A percentile compares a stretch with the other conserved stretches of the same genome.
Conservation (phyloP, 208 protist genomes). For the Trypanosoma scelopori region DNA sequence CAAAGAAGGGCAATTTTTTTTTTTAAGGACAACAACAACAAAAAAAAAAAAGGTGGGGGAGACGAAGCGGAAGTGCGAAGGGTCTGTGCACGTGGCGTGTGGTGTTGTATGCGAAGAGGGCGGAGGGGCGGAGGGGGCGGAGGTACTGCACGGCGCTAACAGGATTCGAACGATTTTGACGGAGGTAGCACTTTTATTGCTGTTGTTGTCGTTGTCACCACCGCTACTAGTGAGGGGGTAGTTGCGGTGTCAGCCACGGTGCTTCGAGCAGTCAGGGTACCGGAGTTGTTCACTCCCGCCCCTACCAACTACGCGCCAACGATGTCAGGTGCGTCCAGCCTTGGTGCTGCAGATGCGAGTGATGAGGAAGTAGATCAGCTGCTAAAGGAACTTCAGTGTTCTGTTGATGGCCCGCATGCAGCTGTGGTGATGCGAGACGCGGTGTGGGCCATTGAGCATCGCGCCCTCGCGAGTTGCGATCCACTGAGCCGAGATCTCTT, state of each 20-base stretch:
- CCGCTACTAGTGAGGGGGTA: neutral
- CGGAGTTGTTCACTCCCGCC: conserved; percentile 4
- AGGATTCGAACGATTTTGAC: too few species aligned
- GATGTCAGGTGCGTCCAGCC: neutral
- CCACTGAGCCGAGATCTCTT: conserved; percentile 73
- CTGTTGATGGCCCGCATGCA: conserved; percentile 61
- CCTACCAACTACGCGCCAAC: conserved; percentile 1
- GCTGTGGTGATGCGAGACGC: conserved; percentile 71
- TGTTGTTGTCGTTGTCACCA: neutral
- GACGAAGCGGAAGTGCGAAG: too few species aligned
- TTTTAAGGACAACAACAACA: too few species aligned
- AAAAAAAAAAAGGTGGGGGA: conserved; percentile 5
- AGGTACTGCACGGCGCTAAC: too few species aligned
- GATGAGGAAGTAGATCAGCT: conserved; percentile 84
- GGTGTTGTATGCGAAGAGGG: too few species aligned
- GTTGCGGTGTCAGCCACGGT: conserved; percentile 8
- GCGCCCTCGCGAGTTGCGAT: conserved; percentile 77
- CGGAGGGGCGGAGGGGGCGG: too few species aligned
- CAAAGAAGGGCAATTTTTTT: too few species aligned
- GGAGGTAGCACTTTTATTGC: neutral
- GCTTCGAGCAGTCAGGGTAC: conserved; percentile 24
- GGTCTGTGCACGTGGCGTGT: too few species aligned
- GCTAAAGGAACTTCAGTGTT: conserved; percentile 71
- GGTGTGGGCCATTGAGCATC: conserved; percentile 74
- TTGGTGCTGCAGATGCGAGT: conserved; percentile 40